Evolutionary conservation across 1,139 yeast genomes (phyloP), one percentile per base, ranked within the genome.

Genomic region (Scheffersomyces insectosa): DNA sequence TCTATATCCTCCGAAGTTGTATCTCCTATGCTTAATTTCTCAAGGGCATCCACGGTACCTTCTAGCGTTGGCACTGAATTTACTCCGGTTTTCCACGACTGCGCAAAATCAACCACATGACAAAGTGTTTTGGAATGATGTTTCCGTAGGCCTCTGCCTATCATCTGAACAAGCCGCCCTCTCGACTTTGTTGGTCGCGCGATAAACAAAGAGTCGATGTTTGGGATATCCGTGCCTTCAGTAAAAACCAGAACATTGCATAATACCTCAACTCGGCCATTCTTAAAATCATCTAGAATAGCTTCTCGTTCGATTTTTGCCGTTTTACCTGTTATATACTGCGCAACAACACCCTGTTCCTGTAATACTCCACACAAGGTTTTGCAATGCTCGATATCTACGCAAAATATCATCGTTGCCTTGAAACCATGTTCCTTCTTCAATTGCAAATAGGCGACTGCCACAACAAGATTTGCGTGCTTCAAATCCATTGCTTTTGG

Each of bases 141-240:
- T 27, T 80, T 56, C 35, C 98, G 66, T 41, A 93, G 66, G 0
- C 98, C 98, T 47, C 98, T 73, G 1, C 99, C 99, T 23, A 91
- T 77, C 97, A 91, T 91, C 59, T 91, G 99, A 13, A 83, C 77
- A 37, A 89, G 63, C 38, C 90, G 65, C 0, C 87, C 80, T 29
- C 82, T 67, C 1, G 97, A 89, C 46, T 75, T 75, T 0, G 97
- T 88, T 1, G 97, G 97, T 34, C 97, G 68, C 4, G 89, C 87
- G 29, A 91, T 66, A 38, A 91, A 70, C 7, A 91, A 68, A 25
- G 90, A 84, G 59, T 91, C 98, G 44, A 91, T 86, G 50, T 85
- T 84, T 2, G 98, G 98, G 16, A 91, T 84, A 64, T 91, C 98
- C 0, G 98, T 89, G 0, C 99, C 99, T 62, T 93, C 99, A 0